Evolutionary conservation across 176 grass and related monocot genomes (phyloP).

Genomic region (Alopecurus myosuroides): DNA sequence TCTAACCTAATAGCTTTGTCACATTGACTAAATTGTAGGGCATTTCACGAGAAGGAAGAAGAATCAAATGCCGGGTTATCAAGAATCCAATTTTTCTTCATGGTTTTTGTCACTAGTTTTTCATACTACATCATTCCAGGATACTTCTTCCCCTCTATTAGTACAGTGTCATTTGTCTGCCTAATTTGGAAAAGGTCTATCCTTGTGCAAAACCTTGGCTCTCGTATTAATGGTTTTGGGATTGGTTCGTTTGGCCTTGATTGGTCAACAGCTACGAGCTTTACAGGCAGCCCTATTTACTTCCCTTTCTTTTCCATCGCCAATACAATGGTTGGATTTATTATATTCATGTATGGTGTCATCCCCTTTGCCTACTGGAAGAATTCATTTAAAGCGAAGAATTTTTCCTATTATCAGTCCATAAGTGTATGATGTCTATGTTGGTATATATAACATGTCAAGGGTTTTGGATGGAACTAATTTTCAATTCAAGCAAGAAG

Average conservation of each 20-base stretch:
- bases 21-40: neutral
- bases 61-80: neutral
- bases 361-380: conserved; percentile 3
- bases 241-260: conserved; percentile 1
- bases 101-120: neutral
- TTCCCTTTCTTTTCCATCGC: neutral
- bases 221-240: neutral
- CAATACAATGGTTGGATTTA: neutral
- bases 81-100: conserved; percentile 11
- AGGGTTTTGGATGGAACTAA: neutral
- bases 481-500: neutral
- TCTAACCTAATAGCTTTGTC: neutral
- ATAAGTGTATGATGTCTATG: neutral
- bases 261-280: neutral
- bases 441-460: neutral
- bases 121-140: conserved; percentile 1
- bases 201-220: conserved; percentile 5
- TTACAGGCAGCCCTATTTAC: neutral
- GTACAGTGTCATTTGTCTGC: neutral
- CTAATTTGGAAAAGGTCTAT: conserved; percentile 12
- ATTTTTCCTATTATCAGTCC: neutral
- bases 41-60: conserved; percentile 15
- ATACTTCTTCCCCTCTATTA: conserved; percentile 14
- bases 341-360: neutral
- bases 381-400: conserved; percentile 11